These are phyloP conservation scores for Ceratobasidium sp. DNA, from an alignment of 1,284 basidiomycete genomes.

Conservation along the genomic window DNA sequence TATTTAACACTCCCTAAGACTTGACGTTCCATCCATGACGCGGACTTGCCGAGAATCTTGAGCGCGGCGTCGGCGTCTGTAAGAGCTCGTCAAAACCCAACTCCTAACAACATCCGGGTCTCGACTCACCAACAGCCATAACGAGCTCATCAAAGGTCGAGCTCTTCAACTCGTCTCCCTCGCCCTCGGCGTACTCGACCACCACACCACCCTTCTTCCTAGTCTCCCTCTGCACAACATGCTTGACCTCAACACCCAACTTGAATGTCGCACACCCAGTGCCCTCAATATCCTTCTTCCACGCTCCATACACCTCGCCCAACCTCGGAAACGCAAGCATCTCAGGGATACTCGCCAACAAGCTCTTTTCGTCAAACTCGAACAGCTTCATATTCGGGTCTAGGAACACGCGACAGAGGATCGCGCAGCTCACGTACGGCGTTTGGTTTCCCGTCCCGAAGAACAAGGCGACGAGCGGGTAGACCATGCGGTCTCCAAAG, in stretches of 20 bases:
- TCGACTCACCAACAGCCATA: constrained; percentile 9
- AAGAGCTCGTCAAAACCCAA: constrained; percentile 43
- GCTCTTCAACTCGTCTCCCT: constrained; percentile 47
- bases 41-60: constrained; percentile 58
- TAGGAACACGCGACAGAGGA: constrained; percentile 67
- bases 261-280: constrained; percentile 59
- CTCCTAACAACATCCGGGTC: neutral
- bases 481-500: constrained; percentile 68
- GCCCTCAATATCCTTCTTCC: constrained; percentile 59
- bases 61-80: constrained; percentile 52
- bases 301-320: constrained; percentile 48
- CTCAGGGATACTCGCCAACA: constrained; percentile 40
- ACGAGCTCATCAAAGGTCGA: constrained; percentile 35
- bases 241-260: constrained; percentile 58
- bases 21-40: constrained; percentile 66
- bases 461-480: constrained; percentile 67
- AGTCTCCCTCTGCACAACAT: constrained; percentile 52
- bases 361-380: constrained; percentile 32
- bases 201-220: constrained; percentile 46
- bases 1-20: constrained; percentile 69
- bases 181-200: constrained; percentile 47
- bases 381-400: constrained; percentile 65
- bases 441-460: constrained; percentile 69
- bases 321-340: constrained; percentile 42
- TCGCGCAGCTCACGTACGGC: constrained; percentile 66